A percentile compares a stretch with the other conserved stretches of the same genome.
Evolutionary conservation across 2,329 filamentous ascomycete genomes (phyloP).

Genomic region (Paracoccidioides brasiliensis): DNA sequence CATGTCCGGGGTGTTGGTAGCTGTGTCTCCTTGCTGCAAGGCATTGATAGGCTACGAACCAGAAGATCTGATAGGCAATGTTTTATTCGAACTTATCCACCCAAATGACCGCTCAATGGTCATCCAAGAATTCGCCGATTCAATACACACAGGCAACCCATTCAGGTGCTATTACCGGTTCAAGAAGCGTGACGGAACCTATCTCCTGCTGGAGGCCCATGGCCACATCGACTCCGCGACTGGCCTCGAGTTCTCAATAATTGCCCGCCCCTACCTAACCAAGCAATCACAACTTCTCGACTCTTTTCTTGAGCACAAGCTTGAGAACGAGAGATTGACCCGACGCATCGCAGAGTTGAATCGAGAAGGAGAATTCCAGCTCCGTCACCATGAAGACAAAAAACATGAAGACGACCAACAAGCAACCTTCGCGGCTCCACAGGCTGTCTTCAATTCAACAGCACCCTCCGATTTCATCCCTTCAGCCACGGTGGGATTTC

Average conservation of each 20-base stretch:
- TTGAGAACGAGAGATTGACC: slow-evolving; percentile 79
- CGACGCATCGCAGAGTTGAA: slow-evolving; percentile 76
- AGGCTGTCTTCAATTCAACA: slow-evolving; percentile 16
- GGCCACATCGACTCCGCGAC: slow-evolving; percentile 79
- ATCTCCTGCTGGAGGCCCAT: slow-evolving; percentile 76
- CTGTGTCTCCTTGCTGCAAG: slow-evolving; percentile 68
- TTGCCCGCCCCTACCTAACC: slow-evolving; percentile 78
- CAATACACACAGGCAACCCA: slow-evolving; percentile 65
- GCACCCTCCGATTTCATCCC: neutral
- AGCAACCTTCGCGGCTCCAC: slow-evolving; percentile 27
- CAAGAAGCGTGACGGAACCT: slow-evolving; percentile 58
- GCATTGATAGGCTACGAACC: slow-evolving; percentile 61
- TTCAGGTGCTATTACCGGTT: slow-evolving; percentile 81
- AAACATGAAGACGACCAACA: slow-evolving; percentile 45
- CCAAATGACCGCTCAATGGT: slow-evolving; percentile 74
- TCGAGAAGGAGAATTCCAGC: slow-evolving; percentile 65
- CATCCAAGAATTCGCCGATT: slow-evolving; percentile 77
- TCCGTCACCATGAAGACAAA: slow-evolving; percentile 47
- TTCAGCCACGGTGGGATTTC: neutral
- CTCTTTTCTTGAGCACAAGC: slow-evolving; percentile 91
- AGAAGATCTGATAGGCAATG: slow-evolving; percentile 57
- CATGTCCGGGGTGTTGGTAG: slow-evolving; percentile 68
- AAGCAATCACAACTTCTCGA: slow-evolving; percentile 76
- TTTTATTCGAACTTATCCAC: slow-evolving; percentile 73
- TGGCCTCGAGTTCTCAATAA: slow-evolving; percentile 72